Evolutionary conservation across 164 flowering plant species (phyloP), one percentile per base, ranked within the genome.

Genomic region (Euptelea pleiosperma): DNA sequence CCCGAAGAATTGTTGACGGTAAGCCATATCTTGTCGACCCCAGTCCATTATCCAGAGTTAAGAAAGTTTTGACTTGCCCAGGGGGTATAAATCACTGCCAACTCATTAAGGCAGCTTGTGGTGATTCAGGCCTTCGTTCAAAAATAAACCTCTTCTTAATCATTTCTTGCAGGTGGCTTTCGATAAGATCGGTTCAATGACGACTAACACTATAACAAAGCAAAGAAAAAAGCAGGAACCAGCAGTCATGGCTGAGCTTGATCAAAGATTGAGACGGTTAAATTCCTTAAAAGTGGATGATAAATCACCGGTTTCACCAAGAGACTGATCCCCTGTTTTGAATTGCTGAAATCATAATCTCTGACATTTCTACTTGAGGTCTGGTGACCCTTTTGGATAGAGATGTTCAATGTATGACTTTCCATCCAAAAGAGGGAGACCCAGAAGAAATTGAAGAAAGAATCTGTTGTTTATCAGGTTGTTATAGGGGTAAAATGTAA

Each of bases 161-260:
- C 36, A 21, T 42, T 54, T 28, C 14, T 24, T 73, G 72, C 83
- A 93, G 99, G 95, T 90, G 66, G 99, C 99, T 28, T 93, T 88
- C 51, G 99, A 93, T 58, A 82, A 88, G 65, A 81, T 90, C 36
- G 96, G 99, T 21, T 77, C 82, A 0, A 78, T 93, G 91, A 88
- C 92, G 29, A 80, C 91, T 12, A 83, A 78, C 69, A 80, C 85
- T 2, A 79, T 93, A 70, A 85, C 97, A 31, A 93, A 90, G 77
- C 91, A 93, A 65, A 78, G 99, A 82, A 93, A 88, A 52, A 90
- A 88, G 72, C 96, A 93, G 62, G 97, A 93, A 70, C 90, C 99
- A 8, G 95, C 91, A 29, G 99, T 93, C 3, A 83, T 88, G 95
- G 89, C 89, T 48, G 97, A 88, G 75, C 95, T 93, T 41, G 99